Percentiles rank a stretch among this genome's conserved stretches.
Evolutionary conservation across 2,329 filamentous ascomycete species (phyloP).

Genomic region (Sarocladium kiliense): DNA sequence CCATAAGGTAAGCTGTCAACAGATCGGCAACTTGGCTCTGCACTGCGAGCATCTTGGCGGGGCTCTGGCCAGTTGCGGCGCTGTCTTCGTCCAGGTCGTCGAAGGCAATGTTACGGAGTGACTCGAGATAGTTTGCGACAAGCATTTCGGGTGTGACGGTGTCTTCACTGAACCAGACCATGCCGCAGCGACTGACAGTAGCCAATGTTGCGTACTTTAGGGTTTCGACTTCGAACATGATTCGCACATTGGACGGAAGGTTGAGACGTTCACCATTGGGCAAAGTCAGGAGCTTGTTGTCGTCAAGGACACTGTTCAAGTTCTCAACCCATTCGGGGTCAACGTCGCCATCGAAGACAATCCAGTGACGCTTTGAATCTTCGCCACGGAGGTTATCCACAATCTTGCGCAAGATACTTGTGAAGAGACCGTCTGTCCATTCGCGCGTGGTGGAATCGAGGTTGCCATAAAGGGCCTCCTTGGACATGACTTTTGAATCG

Average conservation of each 20-base stretch:
- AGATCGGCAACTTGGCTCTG: slow-evolving; percentile 78
- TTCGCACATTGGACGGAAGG: slow-evolving; percentile 87
- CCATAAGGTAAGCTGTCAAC: slow-evolving; percentile 65
- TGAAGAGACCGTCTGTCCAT: slow-evolving; percentile 98
- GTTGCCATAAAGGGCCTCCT: slow-evolving; percentile 93
- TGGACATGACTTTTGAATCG: slow-evolving; percentile 99
- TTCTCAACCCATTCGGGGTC: slow-evolving; percentile 99
- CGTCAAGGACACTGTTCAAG: slow-evolving; percentile 97
- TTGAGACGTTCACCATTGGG: slow-evolving; percentile 98
- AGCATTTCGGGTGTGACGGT: slow-evolving; percentile 92
- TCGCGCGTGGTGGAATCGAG: slow-evolving; percentile 95
- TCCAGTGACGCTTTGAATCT: slow-evolving; percentile 96
- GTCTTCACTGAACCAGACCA: slow-evolving; percentile 99
- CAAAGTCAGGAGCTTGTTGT: slow-evolving; percentile 95
- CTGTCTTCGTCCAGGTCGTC: slow-evolving; percentile 95
- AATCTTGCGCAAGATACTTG: slow-evolving; percentile 94
- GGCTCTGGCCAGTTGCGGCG: slow-evolving; percentile 67
- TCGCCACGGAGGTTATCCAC: slow-evolving; percentile 98
- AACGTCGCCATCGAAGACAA: slow-evolving; percentile 98
- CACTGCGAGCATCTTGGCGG: slow-evolving; percentile 71
- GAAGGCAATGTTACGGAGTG: slow-evolving; percentile 76
- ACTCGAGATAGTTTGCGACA: slow-evolving; percentile 84
- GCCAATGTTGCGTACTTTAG: slow-evolving; percentile 95
- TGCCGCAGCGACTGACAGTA: slow-evolving; percentile 98
- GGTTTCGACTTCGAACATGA: slow-evolving; percentile 99